phyloP scores from a whole-genome alignment of 306 rosid genomes.

The Arachis stenosperma region DNA sequence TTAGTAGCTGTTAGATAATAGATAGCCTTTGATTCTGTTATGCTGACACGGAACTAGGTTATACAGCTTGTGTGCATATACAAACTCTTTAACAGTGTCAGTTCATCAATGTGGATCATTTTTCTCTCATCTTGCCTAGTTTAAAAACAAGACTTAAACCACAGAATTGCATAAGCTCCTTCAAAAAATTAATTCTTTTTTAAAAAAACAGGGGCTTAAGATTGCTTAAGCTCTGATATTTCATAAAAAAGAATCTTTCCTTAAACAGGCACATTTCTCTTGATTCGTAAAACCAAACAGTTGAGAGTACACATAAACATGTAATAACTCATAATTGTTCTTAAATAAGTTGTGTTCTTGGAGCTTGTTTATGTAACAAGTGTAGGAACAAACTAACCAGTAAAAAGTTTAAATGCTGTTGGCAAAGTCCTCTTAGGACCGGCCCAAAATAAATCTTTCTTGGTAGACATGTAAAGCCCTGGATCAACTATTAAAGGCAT shows the following conservation, averaged over 20 bases:
- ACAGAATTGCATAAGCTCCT: background rate
- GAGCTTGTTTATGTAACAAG: background rate
- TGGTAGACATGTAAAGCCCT: slow-evolving; percentile 65
- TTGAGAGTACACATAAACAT: background rate
- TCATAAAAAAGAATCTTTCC: background rate
- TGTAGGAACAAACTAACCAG: slow-evolving; percentile 57
- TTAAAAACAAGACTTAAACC: background rate
- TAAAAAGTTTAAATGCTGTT: slow-evolving; percentile 73
- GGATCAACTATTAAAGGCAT: slow-evolving; percentile 86
- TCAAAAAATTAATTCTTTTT: background rate
- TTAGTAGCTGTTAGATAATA: no score
- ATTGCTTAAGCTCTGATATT: background rate
- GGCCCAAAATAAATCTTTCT: slow-evolving; percentile 66
- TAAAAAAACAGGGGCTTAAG: background rate
- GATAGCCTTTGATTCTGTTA: no score
- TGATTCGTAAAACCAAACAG: background rate
- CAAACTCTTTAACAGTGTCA: no score
- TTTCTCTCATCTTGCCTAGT: no score
- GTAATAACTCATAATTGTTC: background rate
- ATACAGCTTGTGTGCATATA: no score
- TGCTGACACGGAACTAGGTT: no score
- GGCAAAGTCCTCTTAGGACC: slow-evolving; percentile 67
- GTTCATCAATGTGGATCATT: no score
- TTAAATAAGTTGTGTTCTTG: background rate
- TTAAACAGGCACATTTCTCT: background rate